Evolutionary conservation across 2,329 filamentous ascomycete genomes (phyloP).

Genomic region (Huntiella savannae): DNA sequence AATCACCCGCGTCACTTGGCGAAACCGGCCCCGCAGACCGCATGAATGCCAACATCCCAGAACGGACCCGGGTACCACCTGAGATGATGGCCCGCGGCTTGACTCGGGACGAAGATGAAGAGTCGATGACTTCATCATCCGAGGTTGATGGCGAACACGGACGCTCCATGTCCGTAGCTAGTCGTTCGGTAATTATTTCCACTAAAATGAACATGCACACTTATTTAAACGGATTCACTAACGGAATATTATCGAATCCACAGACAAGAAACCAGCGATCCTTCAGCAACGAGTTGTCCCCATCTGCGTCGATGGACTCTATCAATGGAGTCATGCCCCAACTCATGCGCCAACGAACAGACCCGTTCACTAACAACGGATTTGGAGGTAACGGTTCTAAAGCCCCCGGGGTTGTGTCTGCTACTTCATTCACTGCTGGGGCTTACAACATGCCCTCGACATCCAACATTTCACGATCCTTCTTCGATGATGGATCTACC

Average conservation of each 20-base stretch:
- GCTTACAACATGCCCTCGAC: conserved; percentile 38
- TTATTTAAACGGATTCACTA: not conserved
- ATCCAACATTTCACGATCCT: conserved; percentile 53
- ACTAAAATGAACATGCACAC: conserved; percentile 17
- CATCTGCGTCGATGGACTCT: conserved; percentile 81
- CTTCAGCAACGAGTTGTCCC: conserved; percentile 53
- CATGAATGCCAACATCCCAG: conserved; percentile 72
- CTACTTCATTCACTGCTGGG: conserved; percentile 42
- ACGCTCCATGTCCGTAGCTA: not conserved
- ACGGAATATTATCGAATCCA: not conserved
- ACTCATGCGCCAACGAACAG: conserved; percentile 34
- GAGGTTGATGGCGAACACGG: conserved; percentile 11
- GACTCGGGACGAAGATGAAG: conserved; percentile 72
- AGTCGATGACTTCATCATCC: conserved; percentile 33
- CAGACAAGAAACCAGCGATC: conserved; percentile 47
- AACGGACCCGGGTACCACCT: conserved; percentile 72
- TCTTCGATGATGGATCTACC: conserved; percentile 75
- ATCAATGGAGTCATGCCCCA: conserved; percentile 48
- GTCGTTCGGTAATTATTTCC: conserved; percentile 1
- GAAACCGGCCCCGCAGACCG: conserved; percentile 79
- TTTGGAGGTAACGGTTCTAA: conserved; percentile 19
- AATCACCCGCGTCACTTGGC: conserved; percentile 61
- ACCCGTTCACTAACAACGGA: conserved; percentile 23
- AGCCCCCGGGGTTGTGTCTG: conserved; percentile 35
- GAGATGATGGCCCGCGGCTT: conserved; percentile 78